A percentile compares a stretch with the other conserved stretches of the same genome.
Conservation (phyloP, 257 asterid species). For the Nicotiana paniculata region DNA sequence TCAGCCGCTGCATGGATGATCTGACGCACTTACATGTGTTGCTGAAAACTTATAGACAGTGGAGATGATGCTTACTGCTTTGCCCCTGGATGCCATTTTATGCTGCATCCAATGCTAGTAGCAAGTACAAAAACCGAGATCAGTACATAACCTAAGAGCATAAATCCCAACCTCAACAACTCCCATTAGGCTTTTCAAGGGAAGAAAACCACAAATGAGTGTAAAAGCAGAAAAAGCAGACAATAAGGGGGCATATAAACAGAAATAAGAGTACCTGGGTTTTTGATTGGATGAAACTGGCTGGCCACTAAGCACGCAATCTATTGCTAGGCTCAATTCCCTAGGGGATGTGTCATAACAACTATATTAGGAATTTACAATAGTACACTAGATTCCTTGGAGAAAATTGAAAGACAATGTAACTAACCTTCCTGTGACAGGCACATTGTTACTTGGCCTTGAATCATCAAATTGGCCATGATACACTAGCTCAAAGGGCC, state of each 20-base stretch:
- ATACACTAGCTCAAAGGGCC: constrained; percentile 92
- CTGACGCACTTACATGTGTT: constrained; percentile 7
- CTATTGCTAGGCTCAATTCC: constrained; percentile 85
- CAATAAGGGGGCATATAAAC: not conserved
- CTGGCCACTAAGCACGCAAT: constrained; percentile 68
- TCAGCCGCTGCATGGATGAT: not conserved
- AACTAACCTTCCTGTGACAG: constrained; percentile 73
- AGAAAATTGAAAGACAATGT: not conserved
- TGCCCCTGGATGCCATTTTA: constrained; percentile 73
- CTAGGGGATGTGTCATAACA: constrained; percentile 24
- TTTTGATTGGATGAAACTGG: constrained; percentile 61
- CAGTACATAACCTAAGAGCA: constrained; percentile 1
- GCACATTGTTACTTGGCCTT: constrained; percentile 57
- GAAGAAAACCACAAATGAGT: not conserved
- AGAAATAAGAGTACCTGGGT: constrained; percentile 46
- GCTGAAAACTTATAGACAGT: constrained; percentile 17
- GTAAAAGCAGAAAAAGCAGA: not conserved
- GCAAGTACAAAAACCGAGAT: constrained; percentile 1
- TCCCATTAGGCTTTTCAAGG: not conserved
- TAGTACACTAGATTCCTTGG: not conserved
- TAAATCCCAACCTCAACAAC: not conserved
- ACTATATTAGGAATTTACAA: not conserved
- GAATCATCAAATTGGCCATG: constrained; percentile 96
- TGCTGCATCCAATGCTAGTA: constrained; percentile 81
- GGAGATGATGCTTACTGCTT: constrained; percentile 21